Evolutionary conservation across 1,139 yeast species (phyloP), one percentile per base, ranked within the genome.

Genomic region (Lizanozyma gosingica): DNA sequence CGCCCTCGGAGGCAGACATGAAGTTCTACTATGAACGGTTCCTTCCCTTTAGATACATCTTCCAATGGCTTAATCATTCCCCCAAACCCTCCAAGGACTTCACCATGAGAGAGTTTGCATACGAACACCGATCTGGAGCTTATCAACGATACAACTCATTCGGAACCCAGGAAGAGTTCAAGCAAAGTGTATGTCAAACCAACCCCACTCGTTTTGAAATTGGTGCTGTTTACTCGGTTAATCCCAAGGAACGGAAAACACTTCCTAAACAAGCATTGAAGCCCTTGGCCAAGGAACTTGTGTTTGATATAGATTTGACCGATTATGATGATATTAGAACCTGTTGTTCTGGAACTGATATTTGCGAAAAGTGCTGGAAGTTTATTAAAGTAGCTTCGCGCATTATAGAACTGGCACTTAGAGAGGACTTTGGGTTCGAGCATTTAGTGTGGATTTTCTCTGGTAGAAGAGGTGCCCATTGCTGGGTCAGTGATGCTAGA

Each of bases 401-500:
- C 51, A 78, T 90, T 37, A 65, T 94, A 44, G 88, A 85, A 44
- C 55, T 62, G 1, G 83, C 95, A 0, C 66, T 92, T 42, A 66
- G 77, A 42, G 86, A 87, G 39, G 98, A 92, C 60, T 92, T 94
- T 62, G 97, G 97, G 1, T 90, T 87, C 59, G 65, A 80, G 42
- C 82, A 87, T 57, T 67, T 88, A 55, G 67, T 92, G 37, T 92
- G 98, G 98, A 96, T 92, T 2, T 92, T 87, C 57, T 87, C 97
- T 0, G 99, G 99, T 38, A 82, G 99, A 68, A 84, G 99, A 73
- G 99, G 99, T 60, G 96, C 95, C 18, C 99, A 92, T 70, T 94
- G 97, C 52, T 92, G 99, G 99, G 74, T 92, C 18, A 85, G 96
- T 60, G 98, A 94, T 57, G 63, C 76, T 41, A 67, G 90, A 39